Evolutionary conservation across 176 grass and related monocot species (phyloP), one percentile per base, ranked within the genome.

Genomic region (Bromus sterilis): DNA sequence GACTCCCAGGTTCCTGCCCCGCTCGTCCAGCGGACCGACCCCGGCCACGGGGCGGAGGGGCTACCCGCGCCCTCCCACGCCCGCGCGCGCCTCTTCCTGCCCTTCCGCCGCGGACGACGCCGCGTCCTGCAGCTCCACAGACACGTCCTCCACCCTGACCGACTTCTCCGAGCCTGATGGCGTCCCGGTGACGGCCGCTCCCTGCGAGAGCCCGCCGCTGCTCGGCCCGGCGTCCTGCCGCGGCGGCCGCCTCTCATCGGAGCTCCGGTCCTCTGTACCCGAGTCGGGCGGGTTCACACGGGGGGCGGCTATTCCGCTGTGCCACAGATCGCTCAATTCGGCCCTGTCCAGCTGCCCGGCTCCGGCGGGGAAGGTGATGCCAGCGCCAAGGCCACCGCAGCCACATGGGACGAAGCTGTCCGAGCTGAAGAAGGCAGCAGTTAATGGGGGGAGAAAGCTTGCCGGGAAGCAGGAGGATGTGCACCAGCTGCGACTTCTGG

Each of bases 121-220:
- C 28, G n/a, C 80, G 18, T 80, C 75, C n/a, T 85, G 78, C 34
- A 77, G 79, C 65, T 87, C 66, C 2, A 82, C 84, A 20, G 92
- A 91, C 25, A 80, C 78, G 30, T 73, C 80, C n/a, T 91, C 91
- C 60, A 74, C 80, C 3, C 10, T 80, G 7, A 77, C 84, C 11
- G 87, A 89, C 48, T 84, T 85, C 57, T 97, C 89, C 0, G 94
- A 92, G 63, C 75, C 66, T 4, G 92, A 92, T 5, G 74, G 28
- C 21, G n/a, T 80, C 40, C 59, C 23, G 28, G 1, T 85, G 6
- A 30, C 72, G 0, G 87, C 83, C 36, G 30, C 46, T 18, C 61
- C 82, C 16, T 93, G 96, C 82, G 90, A 89, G 51, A 98, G 95
- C 90, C 92, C 95, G 60, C 86, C 92, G 66, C 80, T 93, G 30